phyloP scores from a whole-genome alignment of 805 yeast genomes.

The Kodamaea fukazawae region DNA sequence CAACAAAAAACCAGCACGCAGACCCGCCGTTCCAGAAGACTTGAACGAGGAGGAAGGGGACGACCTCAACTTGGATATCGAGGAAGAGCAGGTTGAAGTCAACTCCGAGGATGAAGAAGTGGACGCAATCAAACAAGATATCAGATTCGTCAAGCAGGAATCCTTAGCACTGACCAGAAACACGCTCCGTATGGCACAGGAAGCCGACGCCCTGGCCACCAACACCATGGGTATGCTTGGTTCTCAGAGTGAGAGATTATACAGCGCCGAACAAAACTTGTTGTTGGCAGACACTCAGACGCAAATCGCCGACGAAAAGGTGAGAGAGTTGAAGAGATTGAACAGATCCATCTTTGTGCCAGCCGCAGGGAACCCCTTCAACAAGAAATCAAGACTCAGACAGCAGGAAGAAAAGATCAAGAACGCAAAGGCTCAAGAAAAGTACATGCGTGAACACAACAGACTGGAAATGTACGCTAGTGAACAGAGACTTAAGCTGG shows the following conservation, averaged over 20 bases:
- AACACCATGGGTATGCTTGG: slow-evolving; percentile 92
- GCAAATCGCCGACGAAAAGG: slow-evolving; percentile 77
- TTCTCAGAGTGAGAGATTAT: slow-evolving; percentile 84
- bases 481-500: slow-evolving; percentile 66
- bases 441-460: slow-evolving; percentile 58
- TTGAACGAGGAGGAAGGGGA: slow-evolving; percentile 36
- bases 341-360: slow-evolving; percentile 83
- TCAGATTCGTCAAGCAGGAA: slow-evolving; percentile 80
- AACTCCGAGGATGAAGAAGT: slow-evolving; percentile 82
- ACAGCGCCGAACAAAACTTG: slow-evolving; percentile 73
- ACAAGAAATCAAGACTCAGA: slow-evolving; percentile 68
- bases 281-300: slow-evolving; percentile 79
- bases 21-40: slow-evolving; percentile 27
- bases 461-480: slow-evolving; percentile 58
- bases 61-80: slow-evolving; percentile 38
- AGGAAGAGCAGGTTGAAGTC: slow-evolving; percentile 31
- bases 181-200: slow-evolving; percentile 57
- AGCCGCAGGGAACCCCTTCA: slow-evolving; percentile 80
- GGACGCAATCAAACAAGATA: slow-evolving; percentile 78
- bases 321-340: slow-evolving; percentile 71
- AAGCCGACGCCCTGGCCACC: slow-evolving; percentile 45
- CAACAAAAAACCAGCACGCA: slow-evolving; percentile 15
- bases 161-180: slow-evolving; percentile 83
- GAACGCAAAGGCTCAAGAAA: slow-evolving; percentile 59
- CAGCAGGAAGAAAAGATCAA: slow-evolving; percentile 71